phyloP scores from a whole-genome alignment of 2,329 filamentous ascomycete species.

The Aspergillus thermomutatus region DNA sequence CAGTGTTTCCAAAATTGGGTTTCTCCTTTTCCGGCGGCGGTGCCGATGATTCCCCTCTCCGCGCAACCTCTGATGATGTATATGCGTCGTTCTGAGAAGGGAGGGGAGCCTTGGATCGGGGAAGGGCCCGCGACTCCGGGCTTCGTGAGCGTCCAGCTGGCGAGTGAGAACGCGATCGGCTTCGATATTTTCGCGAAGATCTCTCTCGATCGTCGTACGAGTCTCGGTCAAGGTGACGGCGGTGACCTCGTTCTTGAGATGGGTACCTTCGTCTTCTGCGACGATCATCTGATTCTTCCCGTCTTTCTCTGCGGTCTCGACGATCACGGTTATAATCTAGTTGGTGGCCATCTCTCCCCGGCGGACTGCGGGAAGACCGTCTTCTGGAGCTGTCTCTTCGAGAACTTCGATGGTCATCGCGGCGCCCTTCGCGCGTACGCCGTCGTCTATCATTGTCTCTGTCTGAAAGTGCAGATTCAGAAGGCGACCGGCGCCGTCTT shows the following conservation, averaged over 20 bases:
- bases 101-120: conserved; percentile 39
- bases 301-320: conserved; percentile 23
- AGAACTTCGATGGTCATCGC: conserved; percentile 26
- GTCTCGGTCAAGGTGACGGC: conserved; percentile 24
- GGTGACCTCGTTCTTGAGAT: conserved; percentile 22
- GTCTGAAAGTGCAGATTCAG: conserved; percentile 14
- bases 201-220: conserved; percentile 17
- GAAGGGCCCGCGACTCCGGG: conserved; percentile 22
- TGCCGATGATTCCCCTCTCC: conserved; percentile 21
- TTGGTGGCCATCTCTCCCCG: conserved; percentile 16
- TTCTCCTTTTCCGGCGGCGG: conserved; percentile 60
- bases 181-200: conserved; percentile 22
- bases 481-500: conserved; percentile 20
- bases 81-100: conserved; percentile 48
- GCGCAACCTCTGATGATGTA: conserved; percentile 26
- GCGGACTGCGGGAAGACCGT: conserved; percentile 26
- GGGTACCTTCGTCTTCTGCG: conserved; percentile 26
- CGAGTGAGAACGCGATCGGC: conserved; percentile 27
- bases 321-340: conserved; percentile 20
- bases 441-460: conserved; percentile 21
- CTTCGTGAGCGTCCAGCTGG: conserved; percentile 24
- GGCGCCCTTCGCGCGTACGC: conserved; percentile 20
- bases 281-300: conserved; percentile 22
- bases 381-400: conserved; percentile 22
- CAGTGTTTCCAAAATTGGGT: conserved; percentile 79